Percentiles rank a stretch among this genome's conserved stretches.
Conservation (phyloP, 164 flowering plant species). For the Stephania yunnanensis region DNA sequence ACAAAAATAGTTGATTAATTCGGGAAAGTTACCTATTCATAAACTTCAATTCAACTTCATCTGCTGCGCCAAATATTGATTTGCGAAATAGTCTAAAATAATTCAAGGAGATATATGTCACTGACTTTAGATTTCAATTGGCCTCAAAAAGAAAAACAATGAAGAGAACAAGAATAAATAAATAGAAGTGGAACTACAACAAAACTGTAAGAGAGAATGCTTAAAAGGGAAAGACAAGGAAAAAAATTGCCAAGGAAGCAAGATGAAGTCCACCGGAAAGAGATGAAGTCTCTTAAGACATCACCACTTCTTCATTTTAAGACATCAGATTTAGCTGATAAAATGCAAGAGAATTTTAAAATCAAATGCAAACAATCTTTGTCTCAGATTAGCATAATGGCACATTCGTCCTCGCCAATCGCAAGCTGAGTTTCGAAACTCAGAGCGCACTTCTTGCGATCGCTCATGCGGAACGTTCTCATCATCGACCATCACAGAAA, state of each 20-base stretch:
- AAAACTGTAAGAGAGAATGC: too few relatives aligned
- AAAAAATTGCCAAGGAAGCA: neutral
- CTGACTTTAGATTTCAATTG: neutral
- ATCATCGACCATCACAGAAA: neutral
- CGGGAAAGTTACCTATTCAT: constrained; percentile 60
- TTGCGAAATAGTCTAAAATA: constrained; percentile 70
- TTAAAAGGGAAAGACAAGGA: neutral
- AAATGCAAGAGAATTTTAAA: neutral
- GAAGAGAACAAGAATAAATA: neutral
- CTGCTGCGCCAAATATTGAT: constrained; percentile 84
- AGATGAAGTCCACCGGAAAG: neutral
- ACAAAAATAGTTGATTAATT: neutral
- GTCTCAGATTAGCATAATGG: too few relatives aligned
- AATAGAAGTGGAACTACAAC: neutral
- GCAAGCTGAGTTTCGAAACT: too few relatives aligned
- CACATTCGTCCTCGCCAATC: too few relatives aligned
- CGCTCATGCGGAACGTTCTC: neutral
- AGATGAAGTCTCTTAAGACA: neutral
- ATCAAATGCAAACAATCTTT: too few relatives aligned
- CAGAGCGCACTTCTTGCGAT: too few relatives aligned
- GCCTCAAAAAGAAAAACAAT: neutral
- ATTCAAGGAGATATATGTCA: neutral
- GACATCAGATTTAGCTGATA: neutral
- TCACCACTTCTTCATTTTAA: neutral
- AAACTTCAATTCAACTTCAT: constrained; percentile 89